These are phyloP conservation scores for Gremmenia infestans DNA, from an alignment of 2,329 filamentous ascomycete genomes.

Conservation along the genomic window DNA sequence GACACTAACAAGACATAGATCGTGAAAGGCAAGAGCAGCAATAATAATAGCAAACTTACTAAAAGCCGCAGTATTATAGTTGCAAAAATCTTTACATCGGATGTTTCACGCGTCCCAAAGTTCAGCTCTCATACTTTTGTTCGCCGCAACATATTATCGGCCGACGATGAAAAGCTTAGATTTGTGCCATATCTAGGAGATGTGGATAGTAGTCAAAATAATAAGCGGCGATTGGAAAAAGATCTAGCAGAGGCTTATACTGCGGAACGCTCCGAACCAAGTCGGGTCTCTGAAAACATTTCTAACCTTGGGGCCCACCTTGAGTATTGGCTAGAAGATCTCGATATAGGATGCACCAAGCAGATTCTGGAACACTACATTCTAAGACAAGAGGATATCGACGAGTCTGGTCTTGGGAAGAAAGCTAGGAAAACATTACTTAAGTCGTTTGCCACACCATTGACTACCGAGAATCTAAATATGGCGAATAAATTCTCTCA, in stretches of 20 bases:
- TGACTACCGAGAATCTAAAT: constrained; percentile 1
- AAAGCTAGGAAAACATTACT: constrained; percentile 11
- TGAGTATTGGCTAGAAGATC: constrained; percentile 14
- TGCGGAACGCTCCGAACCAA: constrained; percentile 8
- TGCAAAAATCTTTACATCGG: constrained; percentile 8
- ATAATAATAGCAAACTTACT: constrained; percentile 9
- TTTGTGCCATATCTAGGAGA: constrained; percentile 24
- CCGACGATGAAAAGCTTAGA: constrained; percentile 25
- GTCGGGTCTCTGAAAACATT: constrained; percentile 14
- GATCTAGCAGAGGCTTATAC: constrained; percentile 20
- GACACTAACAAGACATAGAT: neutral
- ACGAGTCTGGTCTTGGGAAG: constrained; percentile 2
- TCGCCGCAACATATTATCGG: constrained; percentile 22
- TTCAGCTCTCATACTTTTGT: constrained; percentile 23
- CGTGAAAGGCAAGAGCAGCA: constrained; percentile 10
- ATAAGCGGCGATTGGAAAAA: constrained; percentile 12
- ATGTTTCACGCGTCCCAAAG: constrained; percentile 20
- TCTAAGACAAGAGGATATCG: constrained; percentile 3
- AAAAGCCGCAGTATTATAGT: constrained; percentile 10
- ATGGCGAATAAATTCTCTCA: constrained; percentile 9
- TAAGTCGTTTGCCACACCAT: constrained; percentile 5
- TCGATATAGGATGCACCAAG: constrained; percentile 12
- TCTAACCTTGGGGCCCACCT: constrained; percentile 16
- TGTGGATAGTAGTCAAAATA: constrained; percentile 1
- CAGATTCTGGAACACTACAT: constrained; percentile 18